Percentiles rank a stretch among this genome's conserved stretches.
phyloP scores from a whole-genome alignment of 2,329 filamentous ascomycete genomes.

The Aspergillus sp. region DNA sequence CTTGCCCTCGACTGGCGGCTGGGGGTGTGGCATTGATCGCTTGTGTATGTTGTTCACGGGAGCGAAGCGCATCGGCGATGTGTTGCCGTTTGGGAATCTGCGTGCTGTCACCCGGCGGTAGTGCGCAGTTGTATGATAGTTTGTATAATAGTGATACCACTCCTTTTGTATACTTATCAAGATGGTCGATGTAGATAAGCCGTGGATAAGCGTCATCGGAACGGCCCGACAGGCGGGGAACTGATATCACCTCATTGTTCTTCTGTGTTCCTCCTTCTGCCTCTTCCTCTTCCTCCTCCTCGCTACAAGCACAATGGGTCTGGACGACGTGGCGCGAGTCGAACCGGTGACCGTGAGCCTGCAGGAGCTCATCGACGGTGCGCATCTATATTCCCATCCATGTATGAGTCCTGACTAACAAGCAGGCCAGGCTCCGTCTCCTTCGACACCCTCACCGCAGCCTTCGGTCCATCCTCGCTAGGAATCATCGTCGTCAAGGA shows the following conservation, averaged over 20 bases:
- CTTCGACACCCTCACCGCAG: slow-evolving; percentile 53
- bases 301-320: slow-evolving; percentile 16
- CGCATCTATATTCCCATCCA: not conserved
- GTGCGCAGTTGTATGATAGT: slow-evolving; percentile 6
- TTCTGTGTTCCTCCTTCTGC: not conserved
- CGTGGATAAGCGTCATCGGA: slow-evolving; percentile 16
- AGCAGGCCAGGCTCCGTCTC: slow-evolving; percentile 35
- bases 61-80: slow-evolving; percentile 75
- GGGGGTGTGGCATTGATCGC: slow-evolving; percentile 91
- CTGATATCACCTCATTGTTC: slow-evolving; percentile 4
- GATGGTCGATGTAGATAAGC: too few relatives aligned
- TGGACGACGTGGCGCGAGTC: slow-evolving; percentile 24
- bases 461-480: slow-evolving; percentile 86
- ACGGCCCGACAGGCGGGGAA: slow-evolving; percentile 29
- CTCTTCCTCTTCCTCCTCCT: slow-evolving; percentile 1
- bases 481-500: slow-evolving; percentile 93
- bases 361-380: slow-evolving; percentile 49
- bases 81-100: slow-evolving; percentile 83
- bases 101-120: slow-evolving; percentile 46
- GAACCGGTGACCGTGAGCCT: slow-evolving; percentile 50
- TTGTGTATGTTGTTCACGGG: slow-evolving; percentile 89
- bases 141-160: not conserved
- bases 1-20: slow-evolving; percentile 91
- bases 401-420: not conserved
- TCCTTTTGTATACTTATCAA: not conserved